Conservation (phyloP, 805 yeast species). For the Starmerella vitae region DNA sequence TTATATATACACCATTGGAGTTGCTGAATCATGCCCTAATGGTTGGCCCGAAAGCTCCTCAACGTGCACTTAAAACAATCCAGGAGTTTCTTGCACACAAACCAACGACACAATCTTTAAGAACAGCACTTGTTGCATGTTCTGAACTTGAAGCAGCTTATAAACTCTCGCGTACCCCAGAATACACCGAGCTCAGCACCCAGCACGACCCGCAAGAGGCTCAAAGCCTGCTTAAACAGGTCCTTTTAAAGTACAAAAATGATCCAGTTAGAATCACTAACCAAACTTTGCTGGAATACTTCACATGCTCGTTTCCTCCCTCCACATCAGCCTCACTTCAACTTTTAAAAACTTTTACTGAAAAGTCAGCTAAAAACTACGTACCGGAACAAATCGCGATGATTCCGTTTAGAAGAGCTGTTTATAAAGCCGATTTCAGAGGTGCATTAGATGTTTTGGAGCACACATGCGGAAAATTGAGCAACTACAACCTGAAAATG, state of each 20-base stretch:
- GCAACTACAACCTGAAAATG: conserved; percentile 33
- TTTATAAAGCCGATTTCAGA: conserved; percentile 44
- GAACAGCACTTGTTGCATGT: conserved; percentile 23
- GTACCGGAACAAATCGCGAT: conserved; percentile 29
- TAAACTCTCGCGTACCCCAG: conserved; percentile 16
- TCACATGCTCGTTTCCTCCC: conserved; percentile 20
- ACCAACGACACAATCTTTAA: conserved; percentile 3
- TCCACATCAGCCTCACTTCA: conserved; percentile 15
- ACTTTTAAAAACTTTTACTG: conserved; percentile 19
- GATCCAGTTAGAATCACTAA: conserved; percentile 4
- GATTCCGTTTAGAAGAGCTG: conserved; percentile 50
- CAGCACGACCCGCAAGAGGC: conserved; percentile 20
- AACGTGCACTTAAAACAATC: conserved; percentile 3
- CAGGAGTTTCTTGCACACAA: conserved; percentile 1
- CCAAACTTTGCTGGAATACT: conserved; percentile 19
- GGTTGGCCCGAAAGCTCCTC: conserved; percentile 3
- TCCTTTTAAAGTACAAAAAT: conserved; percentile 13
- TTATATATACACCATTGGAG: no score
- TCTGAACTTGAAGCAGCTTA: conserved; percentile 18
- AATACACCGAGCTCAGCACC: conserved; percentile 13
- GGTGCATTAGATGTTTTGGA: conserved; percentile 47
- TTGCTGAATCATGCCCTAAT: no score
- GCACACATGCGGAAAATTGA: conserved; percentile 43
- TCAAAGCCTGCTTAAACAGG: conserved; percentile 13
- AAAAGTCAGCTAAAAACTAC: conserved; percentile 7